Conservation (phyloP, 2,329 filamentous ascomycete genomes). For the Neopestalotiopsis sp. region DNA sequence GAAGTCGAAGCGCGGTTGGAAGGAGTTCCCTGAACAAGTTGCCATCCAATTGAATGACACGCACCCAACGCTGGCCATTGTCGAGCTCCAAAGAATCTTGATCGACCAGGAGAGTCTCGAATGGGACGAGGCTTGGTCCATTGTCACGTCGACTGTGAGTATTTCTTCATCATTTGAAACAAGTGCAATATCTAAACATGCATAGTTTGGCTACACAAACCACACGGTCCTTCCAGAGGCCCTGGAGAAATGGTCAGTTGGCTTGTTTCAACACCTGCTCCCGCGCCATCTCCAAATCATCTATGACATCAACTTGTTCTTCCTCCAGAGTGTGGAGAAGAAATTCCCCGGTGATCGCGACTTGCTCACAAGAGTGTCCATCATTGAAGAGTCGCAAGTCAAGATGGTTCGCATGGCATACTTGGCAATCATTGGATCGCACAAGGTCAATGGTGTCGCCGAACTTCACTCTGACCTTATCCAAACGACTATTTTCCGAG, state of each 20-base stretch:
- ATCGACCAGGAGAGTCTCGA: constrained; percentile 88
- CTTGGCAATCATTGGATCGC: constrained; percentile 92
- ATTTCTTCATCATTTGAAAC: constrained; percentile 11
- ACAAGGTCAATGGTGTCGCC: constrained; percentile 98
- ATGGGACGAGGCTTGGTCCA: constrained; percentile 92
- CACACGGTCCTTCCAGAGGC: constrained; percentile 97
- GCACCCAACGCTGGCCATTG: constrained; percentile 93
- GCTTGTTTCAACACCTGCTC: constrained; percentile 87
- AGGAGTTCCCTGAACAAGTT: constrained; percentile 89
- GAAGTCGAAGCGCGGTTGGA: constrained; percentile 91
- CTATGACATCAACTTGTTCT: constrained; percentile 95
- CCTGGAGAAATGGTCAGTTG: constrained; percentile 97
- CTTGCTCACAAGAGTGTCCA: constrained; percentile 85
- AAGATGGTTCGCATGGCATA: constrained; percentile 99
- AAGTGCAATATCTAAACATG: constrained; percentile 24
- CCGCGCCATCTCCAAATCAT: constrained; percentile 96
- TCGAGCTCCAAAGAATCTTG: constrained; percentile 92
- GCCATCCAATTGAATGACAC: constrained; percentile 99
- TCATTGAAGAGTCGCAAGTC: constrained; percentile 94
- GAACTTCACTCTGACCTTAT: constrained; percentile 98
- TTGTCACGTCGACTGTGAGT: constrained; percentile 71
- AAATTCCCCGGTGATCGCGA: constrained; percentile 90
- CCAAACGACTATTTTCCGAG: constrained; percentile 99
- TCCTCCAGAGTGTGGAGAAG: constrained; percentile 90
- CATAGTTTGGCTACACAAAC: constrained; percentile 91